Percentiles rank a stretch among this genome's conserved stretches.
Conservation (phyloP, 495 filamentous ascomycete genomes). For the Hyaloscypha variabilis region DNA sequence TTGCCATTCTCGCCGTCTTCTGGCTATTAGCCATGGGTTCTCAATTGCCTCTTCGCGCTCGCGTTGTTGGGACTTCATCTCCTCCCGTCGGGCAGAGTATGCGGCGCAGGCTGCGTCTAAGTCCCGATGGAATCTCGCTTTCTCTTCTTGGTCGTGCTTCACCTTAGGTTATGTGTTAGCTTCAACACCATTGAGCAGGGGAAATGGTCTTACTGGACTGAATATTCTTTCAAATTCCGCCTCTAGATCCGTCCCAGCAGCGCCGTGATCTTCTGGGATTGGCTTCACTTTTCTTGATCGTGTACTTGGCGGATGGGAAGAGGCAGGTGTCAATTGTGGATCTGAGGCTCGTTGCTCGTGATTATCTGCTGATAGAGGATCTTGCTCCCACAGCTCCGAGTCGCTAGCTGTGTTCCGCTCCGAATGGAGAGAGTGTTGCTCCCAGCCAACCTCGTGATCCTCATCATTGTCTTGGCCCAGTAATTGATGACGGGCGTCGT, state of each 20-base stretch:
- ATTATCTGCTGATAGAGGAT: background rate
- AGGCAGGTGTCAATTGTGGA: background rate
- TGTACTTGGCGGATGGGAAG: background rate
- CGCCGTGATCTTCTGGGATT: background rate
- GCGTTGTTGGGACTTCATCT: background rate
- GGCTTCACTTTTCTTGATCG: background rate
- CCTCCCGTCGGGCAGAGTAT: background rate
- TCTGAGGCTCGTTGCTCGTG: background rate
- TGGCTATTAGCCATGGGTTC: background rate
- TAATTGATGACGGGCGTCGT: background rate
- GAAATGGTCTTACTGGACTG: background rate
- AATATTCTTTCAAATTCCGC: background rate
- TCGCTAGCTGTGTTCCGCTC: background rate
- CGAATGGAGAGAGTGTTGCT: background rate
- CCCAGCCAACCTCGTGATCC: background rate
- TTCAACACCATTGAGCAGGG: background rate
- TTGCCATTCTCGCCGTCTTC: background rate
- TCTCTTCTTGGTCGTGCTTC: background rate
- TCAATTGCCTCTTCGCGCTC: background rate
- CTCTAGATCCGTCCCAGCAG: background rate
- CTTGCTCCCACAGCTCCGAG: background rate
- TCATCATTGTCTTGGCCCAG: background rate
- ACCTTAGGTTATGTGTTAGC: background rate
- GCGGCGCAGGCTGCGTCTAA: background rate
- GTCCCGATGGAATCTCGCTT: background rate